Percentiles rank a stretch among this genome's conserved stretches.
phyloP scores from a whole-genome alignment of 1,284 basidiomycete genomes.

The Rhodotorula sp. region DNA sequence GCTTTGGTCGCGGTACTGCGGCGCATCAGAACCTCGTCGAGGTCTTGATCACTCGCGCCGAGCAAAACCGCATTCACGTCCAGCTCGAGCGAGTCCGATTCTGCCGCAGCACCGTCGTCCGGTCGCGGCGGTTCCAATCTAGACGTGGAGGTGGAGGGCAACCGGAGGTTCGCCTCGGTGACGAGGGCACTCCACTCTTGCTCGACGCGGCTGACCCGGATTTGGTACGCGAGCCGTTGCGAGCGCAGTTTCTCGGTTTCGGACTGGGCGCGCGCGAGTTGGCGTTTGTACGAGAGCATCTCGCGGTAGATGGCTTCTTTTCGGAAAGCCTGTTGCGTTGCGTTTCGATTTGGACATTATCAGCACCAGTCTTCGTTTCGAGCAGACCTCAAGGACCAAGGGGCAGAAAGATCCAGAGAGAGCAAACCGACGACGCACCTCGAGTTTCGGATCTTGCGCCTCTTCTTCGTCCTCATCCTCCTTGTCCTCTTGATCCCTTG shows the following conservation, averaged over 20 bases:
- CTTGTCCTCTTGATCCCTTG: conserved; percentile 56
- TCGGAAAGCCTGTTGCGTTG: conserved; percentile 58
- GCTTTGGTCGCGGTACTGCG: conserved; percentile 27
- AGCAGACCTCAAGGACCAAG: too few relatives aligned
- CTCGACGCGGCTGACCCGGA: conserved; percentile 30
- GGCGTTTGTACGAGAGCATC: conserved; percentile 84
- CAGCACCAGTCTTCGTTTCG: too few relatives aligned
- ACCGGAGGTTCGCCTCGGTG: conserved; percentile 2
- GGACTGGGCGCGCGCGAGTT: conserved; percentile 63
- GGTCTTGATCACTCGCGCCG: conserved; percentile 19
- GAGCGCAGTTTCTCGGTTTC: conserved; percentile 15
- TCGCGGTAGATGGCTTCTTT: conserved; percentile 90
- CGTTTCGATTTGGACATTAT: rapidly evolving
- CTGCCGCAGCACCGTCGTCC: background rate
- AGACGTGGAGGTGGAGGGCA: background rate
- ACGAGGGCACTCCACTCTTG: conserved; percentile 23
- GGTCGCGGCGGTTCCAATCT: too few relatives aligned
- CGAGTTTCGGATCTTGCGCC: conserved; percentile 63
- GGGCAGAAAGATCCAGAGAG: too few relatives aligned
- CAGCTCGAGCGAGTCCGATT: conserved; percentile 12
- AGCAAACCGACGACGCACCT: too few relatives aligned
- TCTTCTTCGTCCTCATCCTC: conserved; percentile 62
- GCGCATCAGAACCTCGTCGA: conserved; percentile 25
- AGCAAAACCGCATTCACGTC: conserved; percentile 16
- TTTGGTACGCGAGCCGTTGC: conserved; percentile 19